Base-by-base conservation (phyloP, 495 filamentous ascomycete species). In the Podospora conica region DNA sequence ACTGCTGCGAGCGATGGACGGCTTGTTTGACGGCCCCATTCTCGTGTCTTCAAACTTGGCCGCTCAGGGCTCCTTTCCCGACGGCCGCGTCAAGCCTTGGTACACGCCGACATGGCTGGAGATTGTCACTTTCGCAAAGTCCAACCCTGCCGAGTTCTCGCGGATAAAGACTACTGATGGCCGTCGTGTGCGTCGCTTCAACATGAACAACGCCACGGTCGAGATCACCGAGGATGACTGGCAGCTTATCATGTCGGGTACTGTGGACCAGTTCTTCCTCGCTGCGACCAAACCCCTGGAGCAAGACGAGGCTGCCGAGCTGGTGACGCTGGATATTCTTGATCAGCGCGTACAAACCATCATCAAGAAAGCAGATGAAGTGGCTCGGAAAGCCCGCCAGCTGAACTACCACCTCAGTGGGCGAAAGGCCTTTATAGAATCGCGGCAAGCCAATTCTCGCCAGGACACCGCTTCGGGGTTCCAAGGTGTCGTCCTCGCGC, bases 201-300 rank as follows among this genome's bases (percentile, higher is more conserved):
- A 88, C 66, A 87, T 91, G 58, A 92, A 92, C 70, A 89, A 91
- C 67, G 85, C 87, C 69, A 84, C 88, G 24, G 90, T 95, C 33
- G 91, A 96, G 76, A 94, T 96, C 66, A 88, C 87, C 40, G 91
- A 95, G 75, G 91, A 94, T 73, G 92, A 96, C 73, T 95, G 87
- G 79, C 82, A 91, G 48, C 77, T 96, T 63, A 91, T 96, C 71
- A 82, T 84, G 24, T 92, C 89, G 18, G 92, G 92, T 28, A 89
- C 90, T 67, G 86, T 91, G 18, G 90, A 95, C 76, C 88, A 91
- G 77, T 87, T 96, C 77, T 90, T 90, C 29, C 89, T 92, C 18
- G 90, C 88, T 15, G 88, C 92, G 70, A 68, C 76, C 22, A 68
- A 77, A 8, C 90, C 92, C 0, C 88, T 95, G 56, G 85, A 87